Evolutionary conservation across 352 stramenopile species (phyloP), one percentile per base, ranked within the genome.

Genomic region (Pseudoperonospora humuli): DNA sequence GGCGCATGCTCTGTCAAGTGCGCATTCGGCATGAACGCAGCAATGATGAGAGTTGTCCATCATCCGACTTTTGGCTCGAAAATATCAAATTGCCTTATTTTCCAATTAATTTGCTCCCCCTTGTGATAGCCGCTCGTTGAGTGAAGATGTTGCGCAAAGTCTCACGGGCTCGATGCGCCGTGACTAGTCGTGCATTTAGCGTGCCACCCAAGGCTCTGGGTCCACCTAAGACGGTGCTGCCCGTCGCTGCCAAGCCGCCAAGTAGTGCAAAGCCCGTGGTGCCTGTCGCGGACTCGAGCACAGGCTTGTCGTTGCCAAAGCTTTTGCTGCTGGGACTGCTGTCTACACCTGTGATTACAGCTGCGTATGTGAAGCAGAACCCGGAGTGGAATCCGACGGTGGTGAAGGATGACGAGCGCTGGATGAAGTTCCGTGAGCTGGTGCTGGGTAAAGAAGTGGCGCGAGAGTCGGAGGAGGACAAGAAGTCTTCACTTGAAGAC

Each of bases 341-440:
- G 23, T 75, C 69, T 13, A 52, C 65, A 14, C 72, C 79, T 5
- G 67, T 61, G 2, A 76, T 58, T 17, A 64, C 58, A 7, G 72
- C 69, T 1, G 64, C 84, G 48, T 91, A 89, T 49, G 55, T 88
- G 15, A 78, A 79, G 39, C 64, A 86, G 57, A 84, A 91, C 57
- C 79, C 76, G 25, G 39, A 81, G 29, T 91, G 78, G 72, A 91
- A 91, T 54, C 79, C 79, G 17, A 57, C 67, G 15, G 25, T 58
- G 31, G 53, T 91, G 26, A 63, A 65, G 27, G 63, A 75, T 25
- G 70, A 90, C 45, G 58, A 64, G 27, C 70, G 71, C 20, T 90
- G 76, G 71, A 56, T 83, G 40, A 70, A 75, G 51, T 87, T 90
- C 61, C 78, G 78, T 17, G 70, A 85, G 49, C 45, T 86, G 27